Percentiles rank a stretch among this genome's conserved stretches.
Evolutionary conservation across 1,139 yeast genomes (phyloP).

Genomic region (Lodderomyces theae): DNA sequence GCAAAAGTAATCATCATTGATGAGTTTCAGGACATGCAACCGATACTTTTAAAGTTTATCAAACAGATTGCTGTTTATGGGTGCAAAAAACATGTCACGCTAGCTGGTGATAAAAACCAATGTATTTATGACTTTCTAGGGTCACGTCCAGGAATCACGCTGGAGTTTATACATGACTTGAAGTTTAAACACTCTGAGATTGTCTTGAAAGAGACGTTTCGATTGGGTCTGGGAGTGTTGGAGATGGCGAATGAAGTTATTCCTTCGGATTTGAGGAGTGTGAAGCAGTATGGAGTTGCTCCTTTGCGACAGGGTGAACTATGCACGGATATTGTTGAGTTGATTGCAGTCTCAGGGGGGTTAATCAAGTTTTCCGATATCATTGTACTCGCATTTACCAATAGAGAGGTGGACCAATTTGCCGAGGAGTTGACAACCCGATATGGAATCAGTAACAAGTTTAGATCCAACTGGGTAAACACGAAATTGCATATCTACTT

Average conservation of each 20-base stretch:
- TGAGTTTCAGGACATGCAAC: conserved; percentile 73
- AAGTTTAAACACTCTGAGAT: conserved; percentile 25
- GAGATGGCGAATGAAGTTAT: conserved; percentile 33
- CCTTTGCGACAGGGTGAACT: conserved; percentile 2
- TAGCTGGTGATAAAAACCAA: conserved; percentile 76
- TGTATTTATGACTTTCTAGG: conserved; percentile 69
- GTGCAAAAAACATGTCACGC: conserved; percentile 47
- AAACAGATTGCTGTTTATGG: conserved; percentile 30
- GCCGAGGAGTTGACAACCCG: conserved; percentile 33
- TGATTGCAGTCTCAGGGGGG: conserved; percentile 41
- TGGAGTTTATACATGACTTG: conserved; percentile 23
- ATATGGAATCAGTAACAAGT: conserved; percentile 44
- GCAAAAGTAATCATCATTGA: conserved; percentile 55
- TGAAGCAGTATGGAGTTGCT: conserved; percentile 14
- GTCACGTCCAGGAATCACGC: conserved; percentile 36
- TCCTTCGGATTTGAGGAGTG: conserved; percentile 16
- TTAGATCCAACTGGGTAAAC: conserved; percentile 53
- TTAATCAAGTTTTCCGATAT: conserved; percentile 49
- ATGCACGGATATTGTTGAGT: conserved; percentile 15
- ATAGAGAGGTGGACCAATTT: conserved; percentile 48
- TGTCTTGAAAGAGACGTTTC: conserved; percentile 48
- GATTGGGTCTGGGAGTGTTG: conserved; percentile 58
- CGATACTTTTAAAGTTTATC: conserved; percentile 47
- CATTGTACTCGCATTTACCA: conserved; percentile 53
- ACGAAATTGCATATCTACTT: conserved; percentile 49